Evolutionary conservation across 2,329 filamentous ascomycete species (phyloP), one percentile per base, ranked within the genome.

Genomic region (Xylaria sp.): DNA sequence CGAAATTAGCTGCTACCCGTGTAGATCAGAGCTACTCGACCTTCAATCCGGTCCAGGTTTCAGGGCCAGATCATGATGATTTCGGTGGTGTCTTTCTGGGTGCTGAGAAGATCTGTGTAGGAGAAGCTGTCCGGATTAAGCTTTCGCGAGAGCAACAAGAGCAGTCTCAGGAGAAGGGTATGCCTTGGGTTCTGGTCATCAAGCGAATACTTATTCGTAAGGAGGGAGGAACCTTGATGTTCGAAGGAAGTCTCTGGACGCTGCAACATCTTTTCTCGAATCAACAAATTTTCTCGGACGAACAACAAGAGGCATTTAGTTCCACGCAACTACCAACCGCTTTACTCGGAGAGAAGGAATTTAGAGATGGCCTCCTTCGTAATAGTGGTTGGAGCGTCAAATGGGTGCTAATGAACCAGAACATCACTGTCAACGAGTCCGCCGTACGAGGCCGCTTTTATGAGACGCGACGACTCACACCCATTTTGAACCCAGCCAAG

Each of bases 371-470:
- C 2, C 67, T 79, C 51, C 74, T 78, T 31, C 58, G 57, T 15
- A 65, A 64, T 23, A 68, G 71, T 46, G 72, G 73, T 9, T 69
- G 68, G 49, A 67, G 70, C 18, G 80, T 78, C 72, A 75, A 76
- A 48, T 83, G 82, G 82, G 67, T 75, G 13, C 71, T 71, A 1
- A 56, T 78, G 0, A 71, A 75, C 56, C 64, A 64, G 31, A 74
- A 76, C 48, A 73, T 74, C 36, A 69, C 74, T 7, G 78, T 79
- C 58, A 64, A 61, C 39, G 86, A 88, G 73, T 75, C 76, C 15
- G 80, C 81, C 25, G 81, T 89, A 60, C 81, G 82, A 66, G 87
- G 87, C 60, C 82, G 87, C n/a, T 89, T 89, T 78, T 89, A 89
- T 78, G 84, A 87, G 18, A 85, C 85, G n/a, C 79, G 83, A 66